Conservation (phyloP, 2,329 filamentous ascomycete genomes). For the Rutstroemia sp. region DNA sequence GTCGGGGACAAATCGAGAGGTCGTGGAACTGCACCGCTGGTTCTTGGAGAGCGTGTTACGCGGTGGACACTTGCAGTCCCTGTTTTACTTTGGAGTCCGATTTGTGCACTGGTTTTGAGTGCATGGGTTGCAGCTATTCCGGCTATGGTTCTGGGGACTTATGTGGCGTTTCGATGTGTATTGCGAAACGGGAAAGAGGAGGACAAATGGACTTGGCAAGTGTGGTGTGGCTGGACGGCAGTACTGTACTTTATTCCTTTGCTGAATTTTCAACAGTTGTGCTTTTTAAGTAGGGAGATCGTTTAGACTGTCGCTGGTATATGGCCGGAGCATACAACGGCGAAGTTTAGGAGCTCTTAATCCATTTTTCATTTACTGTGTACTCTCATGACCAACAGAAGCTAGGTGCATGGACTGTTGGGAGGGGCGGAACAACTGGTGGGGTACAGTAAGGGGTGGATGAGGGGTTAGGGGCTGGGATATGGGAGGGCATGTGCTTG, state of each 20-base stretch:
- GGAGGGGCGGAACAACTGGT: no score
- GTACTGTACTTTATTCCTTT: background rate
- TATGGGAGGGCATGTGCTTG: no score
- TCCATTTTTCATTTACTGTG: no score
- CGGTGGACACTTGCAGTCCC: background rate
- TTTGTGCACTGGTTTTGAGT: background rate
- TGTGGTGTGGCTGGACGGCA: background rate
- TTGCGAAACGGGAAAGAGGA: background rate
- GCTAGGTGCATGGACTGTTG: no score
- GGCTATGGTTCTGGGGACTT: background rate
- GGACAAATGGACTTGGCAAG: background rate
- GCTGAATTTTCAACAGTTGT: no score
- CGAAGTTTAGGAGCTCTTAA: no score
- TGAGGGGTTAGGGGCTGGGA: no score
- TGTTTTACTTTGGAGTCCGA: background rate
- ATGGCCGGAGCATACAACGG: no score
- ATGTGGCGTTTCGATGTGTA: background rate
- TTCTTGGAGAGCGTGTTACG: background rate
- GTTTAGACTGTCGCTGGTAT: no score
- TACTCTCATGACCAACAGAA: no score
- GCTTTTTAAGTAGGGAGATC: no score
- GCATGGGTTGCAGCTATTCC: background rate
- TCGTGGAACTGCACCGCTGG: background rate
- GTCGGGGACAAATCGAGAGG: background rate
- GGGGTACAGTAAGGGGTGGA: no score